A percentile compares a stretch with the other conserved stretches of the same genome.
phyloP scores from a whole-genome alignment of 2,329 filamentous ascomycete species.

The Botrytis hyacinthi region DNA sequence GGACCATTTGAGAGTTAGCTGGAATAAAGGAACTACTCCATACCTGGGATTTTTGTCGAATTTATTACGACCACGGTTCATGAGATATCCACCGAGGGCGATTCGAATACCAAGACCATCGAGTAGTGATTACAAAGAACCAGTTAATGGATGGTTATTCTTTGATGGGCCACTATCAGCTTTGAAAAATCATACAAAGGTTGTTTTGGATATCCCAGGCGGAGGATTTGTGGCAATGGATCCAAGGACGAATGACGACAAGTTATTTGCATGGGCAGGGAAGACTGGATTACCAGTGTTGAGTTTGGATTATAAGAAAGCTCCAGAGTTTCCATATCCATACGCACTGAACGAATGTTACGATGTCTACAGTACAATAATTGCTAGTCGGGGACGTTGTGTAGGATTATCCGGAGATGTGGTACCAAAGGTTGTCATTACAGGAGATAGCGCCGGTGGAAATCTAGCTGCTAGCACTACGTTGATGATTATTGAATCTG shows the following conservation, averaged over 20 bases:
- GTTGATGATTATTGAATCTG: constrained; percentile 84
- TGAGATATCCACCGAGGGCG: constrained; percentile 75
- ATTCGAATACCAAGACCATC: constrained; percentile 80
- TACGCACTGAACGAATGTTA: constrained; percentile 86
- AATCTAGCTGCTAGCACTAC: constrained; percentile 78
- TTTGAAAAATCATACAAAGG: constrained; percentile 69
- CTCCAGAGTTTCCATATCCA: constrained; percentile 80
- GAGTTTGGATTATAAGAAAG: constrained; percentile 87
- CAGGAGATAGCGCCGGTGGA: constrained; percentile 79
- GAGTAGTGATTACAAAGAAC: constrained; percentile 78
- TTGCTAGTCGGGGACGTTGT: constrained; percentile 70
- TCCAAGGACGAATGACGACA: constrained; percentile 91
- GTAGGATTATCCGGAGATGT: constrained; percentile 68
- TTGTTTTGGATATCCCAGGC: constrained; percentile 88
- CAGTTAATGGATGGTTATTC: constrained; percentile 85
- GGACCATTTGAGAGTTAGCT: constrained; percentile 86
- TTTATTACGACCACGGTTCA: constrained; percentile 74
- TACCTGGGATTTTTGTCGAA: constrained; percentile 73
- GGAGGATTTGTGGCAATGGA: constrained; percentile 97
- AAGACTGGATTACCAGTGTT: constrained; percentile 85
- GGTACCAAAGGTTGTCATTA: constrained; percentile 67
- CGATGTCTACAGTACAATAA: constrained; percentile 75
- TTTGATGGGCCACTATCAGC: constrained; percentile 84
- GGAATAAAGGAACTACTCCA: constrained; percentile 92
- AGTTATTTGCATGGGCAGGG: constrained; percentile 86